Evolutionary conservation across 305 asterid genomes (phyloP).

Genomic region (Andrographis paniculata): DNA sequence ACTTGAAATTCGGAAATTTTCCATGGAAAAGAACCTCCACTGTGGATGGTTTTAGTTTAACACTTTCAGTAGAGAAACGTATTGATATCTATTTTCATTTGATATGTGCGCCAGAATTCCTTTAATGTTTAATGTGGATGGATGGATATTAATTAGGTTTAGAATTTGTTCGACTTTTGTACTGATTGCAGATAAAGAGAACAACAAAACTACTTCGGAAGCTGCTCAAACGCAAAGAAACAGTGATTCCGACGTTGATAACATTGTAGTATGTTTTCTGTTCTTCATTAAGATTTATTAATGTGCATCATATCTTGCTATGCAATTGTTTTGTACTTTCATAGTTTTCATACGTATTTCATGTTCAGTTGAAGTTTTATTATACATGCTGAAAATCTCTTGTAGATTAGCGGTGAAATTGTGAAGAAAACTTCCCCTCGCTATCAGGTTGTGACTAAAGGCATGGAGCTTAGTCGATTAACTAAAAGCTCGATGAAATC

Average conservation of each 20-base stretch:
- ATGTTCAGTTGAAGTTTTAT: background rate
- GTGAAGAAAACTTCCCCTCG: background rate
- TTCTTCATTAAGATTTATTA: background rate
- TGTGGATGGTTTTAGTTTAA: too few species aligned
- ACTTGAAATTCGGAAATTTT: too few species aligned
- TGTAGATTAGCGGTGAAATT: background rate
- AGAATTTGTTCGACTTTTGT: slow-evolving; percentile 4
- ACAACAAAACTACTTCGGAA: slow-evolving; percentile 7
- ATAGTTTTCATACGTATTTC: background rate
- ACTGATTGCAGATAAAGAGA: slow-evolving; percentile 32
- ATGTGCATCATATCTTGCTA: background rate
- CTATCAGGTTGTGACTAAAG: slow-evolving; percentile 32
- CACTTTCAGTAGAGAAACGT: too few species aligned
- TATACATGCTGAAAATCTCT: background rate
- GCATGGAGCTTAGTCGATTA: slow-evolving; percentile 20
- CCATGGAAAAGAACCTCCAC: too few species aligned
- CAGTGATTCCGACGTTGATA: slow-evolving; percentile 18
- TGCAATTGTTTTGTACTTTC: background rate
- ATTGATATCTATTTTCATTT: too few species aligned
- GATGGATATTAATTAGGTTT: too few species aligned
- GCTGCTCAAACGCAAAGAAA: slow-evolving; percentile 22
- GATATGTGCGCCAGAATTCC: too few species aligned
- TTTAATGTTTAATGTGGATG: too few species aligned
- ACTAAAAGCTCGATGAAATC: slow-evolving; percentile 60
- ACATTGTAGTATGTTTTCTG: slow-evolving; percentile 28